Base-by-base conservation (phyloP, 2,329 filamentous ascomycete genomes). In the Fusarium sp. region DNA sequence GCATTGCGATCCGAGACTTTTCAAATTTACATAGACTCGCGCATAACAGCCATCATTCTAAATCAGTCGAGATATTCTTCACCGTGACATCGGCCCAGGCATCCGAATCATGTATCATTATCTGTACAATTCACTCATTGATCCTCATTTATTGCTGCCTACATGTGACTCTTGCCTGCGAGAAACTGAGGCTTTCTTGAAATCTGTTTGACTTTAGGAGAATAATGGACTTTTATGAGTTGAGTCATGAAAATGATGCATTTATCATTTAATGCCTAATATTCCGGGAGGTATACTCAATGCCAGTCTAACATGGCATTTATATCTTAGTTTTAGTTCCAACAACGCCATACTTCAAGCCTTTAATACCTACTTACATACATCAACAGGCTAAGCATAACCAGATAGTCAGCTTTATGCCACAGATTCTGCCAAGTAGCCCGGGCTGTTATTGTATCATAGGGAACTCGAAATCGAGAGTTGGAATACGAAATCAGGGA, bases 1-100 rank as follows among this genome's bases (percentile, higher is more conserved):
- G 67, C 73, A 77, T 77, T 70, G 74, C 75, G 74, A 72, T 75
- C 57, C 64, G 72, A 69, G 71, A 53, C 71, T 75, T 73, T 73
- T 71, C 65, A 69, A 67, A 66, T 62, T 71, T 74, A 69, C 67
- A 77, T 80, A 79, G 77, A 79, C 77, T 77, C 72, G 74, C 75
- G 77, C 77, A 76, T 75, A 75, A 75, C 70, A 76, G 76, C 74
- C 71, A 74, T 75, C 67, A 57, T 76, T 74, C 64, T 67, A 72
- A 75, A 73, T 61, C 71, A 60, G 70, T 56, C 59, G 61, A 75
- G 57, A 56, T 56, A 42, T 69, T 68, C 58, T 58, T 55, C 52
- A 40, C 25, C 46, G 58, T 75, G 69, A 75, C 59, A 48, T 47
- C 58, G 57, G 48, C 46, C 62, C 57, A 49, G 56, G 54, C 45